Conservation (phyloP, 805 yeast genomes). For the Candida sanyiensis region DNA sequence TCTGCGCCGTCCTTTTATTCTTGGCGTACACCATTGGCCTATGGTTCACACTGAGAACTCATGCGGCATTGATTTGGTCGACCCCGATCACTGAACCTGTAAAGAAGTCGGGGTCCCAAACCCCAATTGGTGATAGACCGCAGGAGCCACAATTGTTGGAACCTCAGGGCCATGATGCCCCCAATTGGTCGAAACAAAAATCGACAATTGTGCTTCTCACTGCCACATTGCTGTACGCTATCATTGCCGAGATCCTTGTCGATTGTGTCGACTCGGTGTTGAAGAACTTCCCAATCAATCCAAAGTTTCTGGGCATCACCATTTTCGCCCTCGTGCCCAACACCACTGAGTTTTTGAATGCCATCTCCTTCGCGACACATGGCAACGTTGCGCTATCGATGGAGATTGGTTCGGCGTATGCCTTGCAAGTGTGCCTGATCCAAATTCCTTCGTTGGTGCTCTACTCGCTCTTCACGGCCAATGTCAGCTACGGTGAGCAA, state of each 20-base stretch:
- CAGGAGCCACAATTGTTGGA: constrained; percentile 11
- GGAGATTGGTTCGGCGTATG: constrained; percentile 98
- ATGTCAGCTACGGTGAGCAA: constrained; percentile 26
- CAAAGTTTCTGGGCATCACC: constrained; percentile 88
- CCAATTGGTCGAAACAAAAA: constrained; percentile 89
- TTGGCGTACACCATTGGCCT: constrained; percentile 83
- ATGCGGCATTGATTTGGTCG: constrained; percentile 95
- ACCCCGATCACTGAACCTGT: constrained; percentile 39
- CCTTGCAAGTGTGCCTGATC: constrained; percentile 86
- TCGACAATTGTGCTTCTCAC: constrained; percentile 76
- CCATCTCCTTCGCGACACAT: constrained; percentile 91
- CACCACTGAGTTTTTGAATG: constrained; percentile 94
- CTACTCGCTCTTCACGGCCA: constrained; percentile 53
- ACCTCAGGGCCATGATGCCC: constrained; percentile 81
- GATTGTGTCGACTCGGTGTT: constrained; percentile 91
- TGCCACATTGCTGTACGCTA: constrained; percentile 83
- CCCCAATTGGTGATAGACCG: not conserved
- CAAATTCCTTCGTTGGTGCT: constrained; percentile 90
- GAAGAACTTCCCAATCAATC: constrained; percentile 71
- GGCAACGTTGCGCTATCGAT: constrained; percentile 95
- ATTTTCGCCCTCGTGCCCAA: constrained; percentile 95
- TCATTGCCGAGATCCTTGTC: constrained; percentile 90
- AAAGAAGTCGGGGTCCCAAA: constrained; percentile 10
- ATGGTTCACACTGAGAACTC: constrained; percentile 90
- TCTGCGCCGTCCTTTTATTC: constrained; percentile 77